These are phyloP conservation scores for Jacaranda mimosifolia DNA, from an alignment of 257 asterid species.

Conservation along the genomic window DNA sequence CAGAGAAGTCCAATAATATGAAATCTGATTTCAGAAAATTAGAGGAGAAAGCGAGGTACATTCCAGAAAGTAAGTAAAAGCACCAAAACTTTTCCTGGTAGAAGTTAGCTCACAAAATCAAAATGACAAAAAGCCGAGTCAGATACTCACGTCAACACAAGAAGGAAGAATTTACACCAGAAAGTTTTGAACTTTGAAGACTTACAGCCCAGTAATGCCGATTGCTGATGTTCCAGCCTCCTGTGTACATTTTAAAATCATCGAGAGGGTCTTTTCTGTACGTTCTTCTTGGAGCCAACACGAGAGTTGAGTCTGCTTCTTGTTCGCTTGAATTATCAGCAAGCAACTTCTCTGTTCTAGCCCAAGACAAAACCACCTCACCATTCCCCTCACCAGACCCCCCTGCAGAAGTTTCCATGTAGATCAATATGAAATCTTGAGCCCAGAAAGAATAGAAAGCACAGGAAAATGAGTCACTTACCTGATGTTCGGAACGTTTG, in stretches of 20 bases:
- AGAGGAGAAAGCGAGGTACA: neutral
- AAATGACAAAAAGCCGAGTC: neutral
- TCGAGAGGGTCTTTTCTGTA: constrained; percentile 79
- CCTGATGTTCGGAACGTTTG: constrained; percentile 49
- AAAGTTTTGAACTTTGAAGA: constrained; percentile 2
- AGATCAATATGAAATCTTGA: neutral
- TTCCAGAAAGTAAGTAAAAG: neutral
- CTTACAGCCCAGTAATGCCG: constrained; percentile 92
- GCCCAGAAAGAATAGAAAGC: neutral
- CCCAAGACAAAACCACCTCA: constrained; percentile 45
- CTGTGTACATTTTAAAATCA: constrained; percentile 63
- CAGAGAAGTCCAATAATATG: neutral
- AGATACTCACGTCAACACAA: neutral
- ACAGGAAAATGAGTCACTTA: neutral
- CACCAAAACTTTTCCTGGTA: neutral
- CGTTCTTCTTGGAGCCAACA: constrained; percentile 79
- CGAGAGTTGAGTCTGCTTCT: constrained; percentile 42
- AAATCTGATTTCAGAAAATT: constrained; percentile 9
- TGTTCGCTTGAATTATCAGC: constrained; percentile 46
- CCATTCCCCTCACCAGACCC: constrained; percentile 30
- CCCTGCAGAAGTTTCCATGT: constrained; percentile 35
- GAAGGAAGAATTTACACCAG: neutral
- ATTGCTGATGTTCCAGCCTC: constrained; percentile 84
- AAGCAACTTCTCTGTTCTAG: constrained; percentile 48
- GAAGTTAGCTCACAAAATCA: neutral